These are phyloP conservation scores for Linnemannia hyalina DNA, from an alignment of 192 early-diverging fungal species.

Conservation along the genomic window DNA sequence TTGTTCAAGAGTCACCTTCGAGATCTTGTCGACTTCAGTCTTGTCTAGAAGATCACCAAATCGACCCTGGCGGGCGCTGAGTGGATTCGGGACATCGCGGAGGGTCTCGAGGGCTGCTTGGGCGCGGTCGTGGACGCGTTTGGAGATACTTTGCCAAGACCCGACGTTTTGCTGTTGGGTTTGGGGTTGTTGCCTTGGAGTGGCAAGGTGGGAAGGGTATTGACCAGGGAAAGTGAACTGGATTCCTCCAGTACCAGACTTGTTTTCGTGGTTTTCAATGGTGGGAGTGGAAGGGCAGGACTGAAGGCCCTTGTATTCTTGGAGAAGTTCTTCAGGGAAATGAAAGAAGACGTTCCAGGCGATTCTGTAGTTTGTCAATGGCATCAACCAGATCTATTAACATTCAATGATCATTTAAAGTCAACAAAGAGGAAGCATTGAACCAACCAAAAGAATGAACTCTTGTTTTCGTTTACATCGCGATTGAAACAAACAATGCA, in stretches of 20 bases:
- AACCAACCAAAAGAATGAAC: background rate
- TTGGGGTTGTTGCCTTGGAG: background rate
- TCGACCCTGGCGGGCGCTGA: background rate
- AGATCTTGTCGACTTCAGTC: constrained; percentile 5
- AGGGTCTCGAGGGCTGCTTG: background rate
- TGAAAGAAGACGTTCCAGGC: constrained; percentile 18
- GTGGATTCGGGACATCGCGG: constrained; percentile 1
- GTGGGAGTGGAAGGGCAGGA: background rate
- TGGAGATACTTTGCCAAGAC: background rate
- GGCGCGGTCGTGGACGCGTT: constrained; percentile 3
- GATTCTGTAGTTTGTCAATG: constrained; percentile 12
- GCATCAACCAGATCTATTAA: constrained; percentile 19
- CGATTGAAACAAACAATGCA: background rate
- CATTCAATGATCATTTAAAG: background rate
- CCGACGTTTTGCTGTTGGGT: background rate
- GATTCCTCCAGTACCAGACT: too few relatives aligned
- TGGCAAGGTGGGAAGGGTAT: background rate
- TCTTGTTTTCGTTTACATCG: background rate
- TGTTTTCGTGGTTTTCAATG: background rate
- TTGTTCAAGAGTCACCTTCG: constrained; percentile 25
- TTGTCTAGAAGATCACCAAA: constrained; percentile 15
- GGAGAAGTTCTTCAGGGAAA: constrained; percentile 5
- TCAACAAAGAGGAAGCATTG: background rate
- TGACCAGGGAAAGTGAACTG: background rate
- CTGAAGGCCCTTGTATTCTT: background rate